phyloP scores from a whole-genome alignment of 2,329 filamentous ascomycete genomes.

The Cryphonectria carpinicola region DNA sequence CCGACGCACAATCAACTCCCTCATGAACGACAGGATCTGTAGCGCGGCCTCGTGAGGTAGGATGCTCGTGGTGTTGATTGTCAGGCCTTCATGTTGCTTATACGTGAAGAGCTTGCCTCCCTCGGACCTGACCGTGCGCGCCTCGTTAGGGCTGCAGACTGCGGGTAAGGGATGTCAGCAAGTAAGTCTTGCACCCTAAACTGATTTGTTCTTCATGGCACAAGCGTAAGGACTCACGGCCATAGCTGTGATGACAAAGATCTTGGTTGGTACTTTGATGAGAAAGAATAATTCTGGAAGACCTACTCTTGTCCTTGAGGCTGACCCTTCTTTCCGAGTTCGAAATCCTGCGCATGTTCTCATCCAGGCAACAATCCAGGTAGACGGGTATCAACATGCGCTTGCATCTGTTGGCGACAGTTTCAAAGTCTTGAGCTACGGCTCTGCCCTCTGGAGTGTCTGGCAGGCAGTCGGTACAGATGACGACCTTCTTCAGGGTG shows the following conservation, averaged over 20 bases:
- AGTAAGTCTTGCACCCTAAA: too few species aligned
- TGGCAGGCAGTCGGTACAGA: constrained; percentile 38
- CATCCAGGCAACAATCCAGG: constrained; percentile 33
- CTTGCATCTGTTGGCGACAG: constrained; percentile 33
- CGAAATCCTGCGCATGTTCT: constrained; percentile 34
- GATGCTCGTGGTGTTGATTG: constrained; percentile 35
- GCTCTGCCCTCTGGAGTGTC: constrained; percentile 33
- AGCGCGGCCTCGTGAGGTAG: constrained; percentile 34
- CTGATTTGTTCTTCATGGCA: not conserved
- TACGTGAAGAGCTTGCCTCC: constrained; percentile 27
- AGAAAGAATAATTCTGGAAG: not conserved
- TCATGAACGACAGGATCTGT: constrained; percentile 36
- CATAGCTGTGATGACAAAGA: not conserved
- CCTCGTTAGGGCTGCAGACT: constrained; percentile 30
- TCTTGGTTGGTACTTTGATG: not conserved
- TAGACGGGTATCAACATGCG: constrained; percentile 37
- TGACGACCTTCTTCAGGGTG: constrained; percentile 32
- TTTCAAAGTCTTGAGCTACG: constrained; percentile 33
- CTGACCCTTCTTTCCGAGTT: constrained; percentile 32
- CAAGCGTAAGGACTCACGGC: not conserved
- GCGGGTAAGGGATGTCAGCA: constrained; percentile 4
- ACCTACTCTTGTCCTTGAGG: constrained; percentile 29
- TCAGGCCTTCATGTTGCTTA: constrained; percentile 28
- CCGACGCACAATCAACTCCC: constrained; percentile 30
- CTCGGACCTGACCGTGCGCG: constrained; percentile 25